Base-by-base conservation (phyloP, 2,329 filamentous ascomycete genomes). In the Ustulina deusta region DNA sequence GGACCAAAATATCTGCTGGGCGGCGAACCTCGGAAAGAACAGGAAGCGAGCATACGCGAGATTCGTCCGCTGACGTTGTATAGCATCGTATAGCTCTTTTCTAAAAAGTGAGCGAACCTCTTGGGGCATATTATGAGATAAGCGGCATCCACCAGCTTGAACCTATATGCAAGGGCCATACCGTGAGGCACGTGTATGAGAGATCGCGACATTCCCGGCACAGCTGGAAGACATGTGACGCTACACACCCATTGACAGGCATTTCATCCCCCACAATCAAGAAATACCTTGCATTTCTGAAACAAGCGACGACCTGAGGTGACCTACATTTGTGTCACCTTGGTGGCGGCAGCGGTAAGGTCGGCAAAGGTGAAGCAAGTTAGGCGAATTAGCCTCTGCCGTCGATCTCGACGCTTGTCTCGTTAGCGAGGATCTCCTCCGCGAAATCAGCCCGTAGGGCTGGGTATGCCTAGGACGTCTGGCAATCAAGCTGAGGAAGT, bases 181-280 rank as follows among this genome's bases (percentile, higher is more conserved):
- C 44, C 15, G 34, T 56, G 29, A 40, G 32, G 22, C 11, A 46
- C 27, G 34, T 46, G 13, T 46, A 56, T 62, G 34, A 59, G 27
- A 52, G 46, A 52, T 29, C 13, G 15, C 57, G 29, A 55, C 25
- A 11, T 63, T 58, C 20, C 27, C 36, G 52, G 13, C 20, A 55
- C 27, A 40, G 38, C 27, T 51, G 54, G 27, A 27, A 51, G 42
- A 38, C 27, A 48, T 51, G 42, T 61, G 38, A 42, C 63, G 42
- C 58, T 46, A 61, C 65, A 44, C 15, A 52, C 7, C 7, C 20
- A 27, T 48, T 49, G 48, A 57, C 62, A 34, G 36, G 36, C 49
- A 54, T 61, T 63, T 48, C 38, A 55, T 62, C 65, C 68, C 65
- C 65, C 68, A 70, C 65, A 60, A 56, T 17, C 22, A 29, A 42